phyloP scores from a whole-genome alignment of 345 rosid genomes.

The Salix brachista region DNA sequence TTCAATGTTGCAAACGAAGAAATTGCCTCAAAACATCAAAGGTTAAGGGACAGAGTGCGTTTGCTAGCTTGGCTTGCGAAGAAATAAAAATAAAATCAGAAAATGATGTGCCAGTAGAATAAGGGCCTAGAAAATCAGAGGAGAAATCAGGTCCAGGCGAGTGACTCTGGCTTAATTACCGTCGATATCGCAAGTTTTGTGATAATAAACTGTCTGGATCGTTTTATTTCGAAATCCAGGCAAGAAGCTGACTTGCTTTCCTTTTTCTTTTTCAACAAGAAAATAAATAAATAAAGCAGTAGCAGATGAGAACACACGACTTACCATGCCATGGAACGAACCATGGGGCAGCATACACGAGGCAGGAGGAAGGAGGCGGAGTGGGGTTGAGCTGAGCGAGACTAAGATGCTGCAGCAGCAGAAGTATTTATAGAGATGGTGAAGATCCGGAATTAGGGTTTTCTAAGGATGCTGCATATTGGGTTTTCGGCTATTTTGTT shows the following conservation, averaged over 20 bases:
- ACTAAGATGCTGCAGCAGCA: not conserved
- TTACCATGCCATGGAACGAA: no score
- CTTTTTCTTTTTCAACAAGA: no score
- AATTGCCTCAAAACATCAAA: conserved; percentile 51
- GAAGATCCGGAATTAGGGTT: not conserved
- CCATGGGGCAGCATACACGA: no score
- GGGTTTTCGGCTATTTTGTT: no score
- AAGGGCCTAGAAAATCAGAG: conserved; percentile 45
- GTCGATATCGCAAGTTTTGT: conserved; percentile 33
- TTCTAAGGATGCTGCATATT: not conserved
- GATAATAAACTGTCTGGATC: conserved; percentile 15
- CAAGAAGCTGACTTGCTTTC: conserved; percentile 57
- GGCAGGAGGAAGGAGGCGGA: no score
- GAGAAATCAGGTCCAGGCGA: conserved; percentile 39
- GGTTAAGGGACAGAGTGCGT: conserved; percentile 54
- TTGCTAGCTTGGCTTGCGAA: conserved; percentile 16
- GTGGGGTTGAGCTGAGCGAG: no score
- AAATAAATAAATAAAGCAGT: no score
- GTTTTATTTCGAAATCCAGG: conserved; percentile 21
- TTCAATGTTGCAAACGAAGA: conserved; percentile 47
- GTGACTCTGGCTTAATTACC: conserved; percentile 29
- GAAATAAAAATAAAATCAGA: not conserved
- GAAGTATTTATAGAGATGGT: not conserved
- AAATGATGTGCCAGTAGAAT: conserved; percentile 29
- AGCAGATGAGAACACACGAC: no score